Evolutionary conservation across 2,329 filamentous ascomycete species (phyloP).

Genomic region (Scedosporium apiospermum): DNA sequence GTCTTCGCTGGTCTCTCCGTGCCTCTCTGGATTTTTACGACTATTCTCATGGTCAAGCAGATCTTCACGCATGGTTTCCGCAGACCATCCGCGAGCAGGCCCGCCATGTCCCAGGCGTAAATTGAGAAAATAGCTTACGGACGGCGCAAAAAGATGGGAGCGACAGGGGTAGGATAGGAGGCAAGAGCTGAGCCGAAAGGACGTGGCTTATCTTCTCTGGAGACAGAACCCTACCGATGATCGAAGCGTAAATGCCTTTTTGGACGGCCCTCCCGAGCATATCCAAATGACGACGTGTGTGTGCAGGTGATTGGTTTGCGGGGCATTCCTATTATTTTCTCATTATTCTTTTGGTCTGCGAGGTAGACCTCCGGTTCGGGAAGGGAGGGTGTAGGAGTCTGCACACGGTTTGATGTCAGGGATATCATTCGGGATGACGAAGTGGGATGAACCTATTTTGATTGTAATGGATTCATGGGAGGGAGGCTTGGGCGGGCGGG

Average conservation of each 20-base stretch:
- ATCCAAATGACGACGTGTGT: too few relatives aligned
- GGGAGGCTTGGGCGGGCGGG: not conserved
- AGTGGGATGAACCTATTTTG: not conserved
- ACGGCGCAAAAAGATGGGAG: not conserved
- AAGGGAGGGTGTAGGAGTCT: not conserved
- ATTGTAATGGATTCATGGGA: not conserved
- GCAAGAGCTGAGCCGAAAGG: not conserved
- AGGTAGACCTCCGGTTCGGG: not conserved
- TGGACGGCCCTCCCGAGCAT: too few relatives aligned
- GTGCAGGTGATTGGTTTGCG: not conserved
- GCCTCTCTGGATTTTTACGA: slow-evolving; percentile 40
- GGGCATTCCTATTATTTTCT: not conserved
- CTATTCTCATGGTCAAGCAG: slow-evolving; percentile 34
- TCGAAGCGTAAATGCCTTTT: too few relatives aligned
- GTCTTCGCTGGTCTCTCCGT: slow-evolving; percentile 45
- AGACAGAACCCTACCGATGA: too few relatives aligned
- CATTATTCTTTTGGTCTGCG: not conserved
- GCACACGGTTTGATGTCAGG: not conserved
- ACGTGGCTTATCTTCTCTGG: too few relatives aligned
- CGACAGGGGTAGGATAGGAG: not conserved
- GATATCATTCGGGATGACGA: not conserved
- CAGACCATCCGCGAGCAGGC: not conserved
- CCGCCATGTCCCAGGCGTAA: not conserved
- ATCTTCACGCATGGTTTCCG: slow-evolving; percentile 23
- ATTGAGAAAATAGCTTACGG: not conserved